Conservation (phyloP, 768 basidiomycete species). For the Trametes meyenii region DNA sequence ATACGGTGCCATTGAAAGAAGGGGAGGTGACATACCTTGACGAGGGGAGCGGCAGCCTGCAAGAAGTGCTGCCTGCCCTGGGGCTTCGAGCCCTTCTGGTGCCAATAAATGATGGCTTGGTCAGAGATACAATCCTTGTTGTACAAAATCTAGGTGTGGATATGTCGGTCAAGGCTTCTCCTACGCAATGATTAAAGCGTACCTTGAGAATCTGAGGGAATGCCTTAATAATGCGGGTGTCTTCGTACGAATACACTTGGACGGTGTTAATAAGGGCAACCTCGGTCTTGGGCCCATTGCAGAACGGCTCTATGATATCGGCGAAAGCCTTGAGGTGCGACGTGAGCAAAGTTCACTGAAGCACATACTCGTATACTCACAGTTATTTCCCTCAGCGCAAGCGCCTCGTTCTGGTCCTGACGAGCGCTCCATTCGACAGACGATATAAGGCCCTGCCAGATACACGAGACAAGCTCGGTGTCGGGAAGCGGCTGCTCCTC, state of each 20-base stretch:
- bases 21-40: constrained; percentile 62
- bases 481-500: constrained; percentile 85
- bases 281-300: constrained; percentile 84
- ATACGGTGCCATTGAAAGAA: not conserved
- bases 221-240: constrained; percentile 91
- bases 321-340: constrained; percentile 65
- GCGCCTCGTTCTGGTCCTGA: constrained; percentile 89
- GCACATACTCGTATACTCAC: constrained; percentile 47
- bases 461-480: constrained; percentile 80
- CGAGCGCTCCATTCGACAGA: constrained; percentile 88
- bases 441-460: constrained; percentile 91
- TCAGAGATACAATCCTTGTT: constrained; percentile 95
- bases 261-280: constrained; percentile 94
- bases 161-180: not conserved
- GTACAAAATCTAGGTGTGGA: constrained; percentile 72
- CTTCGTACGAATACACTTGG: constrained; percentile 95
- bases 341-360: not conserved
- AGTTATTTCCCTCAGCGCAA: constrained; percentile 85
- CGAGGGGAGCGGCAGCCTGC: constrained; percentile 82
- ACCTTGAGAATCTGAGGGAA: constrained; percentile 96
- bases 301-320: constrained; percentile 89
- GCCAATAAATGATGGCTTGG: constrained; percentile 97
- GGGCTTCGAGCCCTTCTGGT: constrained; percentile 94
- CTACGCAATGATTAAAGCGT: constrained; percentile 11
- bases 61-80: constrained; percentile 96